Evolutionary conservation across 2,329 filamentous ascomycete genomes (phyloP).

Genomic region (Penicillium occitanis): DNA sequence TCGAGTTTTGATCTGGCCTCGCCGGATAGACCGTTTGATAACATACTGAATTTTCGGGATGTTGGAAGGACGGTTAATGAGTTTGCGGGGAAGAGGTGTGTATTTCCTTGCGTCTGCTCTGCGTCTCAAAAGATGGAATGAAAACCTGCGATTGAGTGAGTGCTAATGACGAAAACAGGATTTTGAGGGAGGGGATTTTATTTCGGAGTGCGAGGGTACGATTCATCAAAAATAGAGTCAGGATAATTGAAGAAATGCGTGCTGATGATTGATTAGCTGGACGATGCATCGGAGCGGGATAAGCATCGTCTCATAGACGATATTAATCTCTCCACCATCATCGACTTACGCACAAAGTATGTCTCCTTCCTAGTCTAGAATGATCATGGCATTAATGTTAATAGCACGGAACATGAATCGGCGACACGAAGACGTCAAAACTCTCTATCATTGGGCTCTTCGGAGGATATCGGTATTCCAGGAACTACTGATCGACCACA

Average conservation of each 20-base stretch:
- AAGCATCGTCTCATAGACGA: conserved; percentile 58
- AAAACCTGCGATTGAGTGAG: no score
- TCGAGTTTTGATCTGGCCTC: conserved; percentile 37
- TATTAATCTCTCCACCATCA: conserved; percentile 67
- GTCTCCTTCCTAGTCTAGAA: conserved; percentile 25
- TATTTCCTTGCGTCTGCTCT: neutral
- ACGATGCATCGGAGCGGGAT: conserved; percentile 70
- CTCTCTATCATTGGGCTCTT: conserved; percentile 22
- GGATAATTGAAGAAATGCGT: neutral
- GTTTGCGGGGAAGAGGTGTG: conserved; percentile 57
- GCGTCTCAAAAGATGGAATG: neutral
- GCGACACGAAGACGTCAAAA: conserved; percentile 62
- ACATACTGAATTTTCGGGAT: conserved; percentile 74
- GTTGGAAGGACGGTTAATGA: conserved; percentile 67
- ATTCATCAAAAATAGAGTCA: neutral
- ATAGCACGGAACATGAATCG: conserved; percentile 70
- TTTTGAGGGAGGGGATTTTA: conserved; percentile 62
- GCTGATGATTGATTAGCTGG: conserved; percentile 42
- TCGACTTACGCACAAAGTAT: conserved; percentile 77
- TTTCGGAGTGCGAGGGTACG: conserved; percentile 65
- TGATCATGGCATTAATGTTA: conserved; percentile 4
- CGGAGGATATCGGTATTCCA: conserved; percentile 37
- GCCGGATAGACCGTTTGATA: conserved; percentile 49
- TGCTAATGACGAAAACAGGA: conserved; percentile 29
- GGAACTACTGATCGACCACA: conserved; percentile 54